These are phyloP conservation scores for Dothidotthia symphoricarpi DNA, from an alignment of 2,329 filamentous ascomycete genomes.

Conservation along the genomic window DNA sequence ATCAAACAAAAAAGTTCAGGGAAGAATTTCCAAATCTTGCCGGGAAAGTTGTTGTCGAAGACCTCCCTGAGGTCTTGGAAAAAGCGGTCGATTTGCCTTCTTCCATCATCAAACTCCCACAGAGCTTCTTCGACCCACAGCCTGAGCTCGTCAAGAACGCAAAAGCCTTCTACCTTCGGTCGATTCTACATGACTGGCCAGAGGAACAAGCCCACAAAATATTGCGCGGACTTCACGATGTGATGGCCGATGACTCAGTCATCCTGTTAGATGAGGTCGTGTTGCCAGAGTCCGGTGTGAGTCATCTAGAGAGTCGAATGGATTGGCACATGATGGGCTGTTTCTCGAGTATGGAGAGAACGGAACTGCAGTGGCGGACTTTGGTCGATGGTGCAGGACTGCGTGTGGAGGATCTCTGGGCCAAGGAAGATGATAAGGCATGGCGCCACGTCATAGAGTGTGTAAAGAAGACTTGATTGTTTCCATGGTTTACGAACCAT, in stretches of 20 bases:
- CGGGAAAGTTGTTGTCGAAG: slow-evolving; percentile 17
- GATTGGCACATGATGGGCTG: slow-evolving; percentile 48
- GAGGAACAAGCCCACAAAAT: slow-evolving; percentile 36
- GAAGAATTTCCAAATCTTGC: slow-evolving; percentile 5
- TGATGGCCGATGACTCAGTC: slow-evolving; percentile 41
- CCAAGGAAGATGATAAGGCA: slow-evolving; percentile 9
- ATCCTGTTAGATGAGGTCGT: slow-evolving; percentile 48
- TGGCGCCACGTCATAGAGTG: slow-evolving; percentile 3
- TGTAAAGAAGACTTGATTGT: not conserved
- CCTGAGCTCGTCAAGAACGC: slow-evolving; percentile 15
- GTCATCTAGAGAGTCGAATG: slow-evolving; percentile 31
- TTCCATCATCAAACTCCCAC: slow-evolving; percentile 5
- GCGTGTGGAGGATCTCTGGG: slow-evolving; percentile 38
- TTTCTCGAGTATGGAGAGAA: slow-evolving; percentile 39
- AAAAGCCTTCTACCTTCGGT: slow-evolving; percentile 31
- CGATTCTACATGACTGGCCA: slow-evolving; percentile 45
- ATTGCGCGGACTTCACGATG: slow-evolving; percentile 30
- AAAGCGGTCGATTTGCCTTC: slow-evolving; percentile 3
- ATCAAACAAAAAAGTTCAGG: slow-evolving; percentile 14
- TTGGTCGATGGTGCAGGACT: slow-evolving; percentile 37
- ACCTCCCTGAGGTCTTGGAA: slow-evolving; percentile 14
- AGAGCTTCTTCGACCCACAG: slow-evolving; percentile 21
- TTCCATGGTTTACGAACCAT: no score
- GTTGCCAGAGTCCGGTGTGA: slow-evolving; percentile 39
- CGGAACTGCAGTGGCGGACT: slow-evolving; percentile 41